phyloP scores from a whole-genome alignment of 495 filamentous ascomycete species.

The Lophiotrema nucula region DNA sequence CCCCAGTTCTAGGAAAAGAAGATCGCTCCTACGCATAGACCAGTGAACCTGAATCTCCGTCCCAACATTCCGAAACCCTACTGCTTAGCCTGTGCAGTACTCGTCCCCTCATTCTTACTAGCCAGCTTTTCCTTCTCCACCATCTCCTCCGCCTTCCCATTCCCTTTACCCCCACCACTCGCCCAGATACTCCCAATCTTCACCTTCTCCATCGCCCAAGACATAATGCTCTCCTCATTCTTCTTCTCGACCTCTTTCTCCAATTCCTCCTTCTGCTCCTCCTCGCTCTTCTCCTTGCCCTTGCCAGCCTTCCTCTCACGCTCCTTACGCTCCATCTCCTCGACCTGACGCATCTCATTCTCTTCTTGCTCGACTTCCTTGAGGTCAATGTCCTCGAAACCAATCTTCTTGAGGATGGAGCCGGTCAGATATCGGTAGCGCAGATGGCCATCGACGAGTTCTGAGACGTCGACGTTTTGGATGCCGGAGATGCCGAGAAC shows the following conservation, averaged over 20 bases:
- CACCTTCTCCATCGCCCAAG: constrained; percentile 34
- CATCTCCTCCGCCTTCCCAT: constrained; percentile 24
- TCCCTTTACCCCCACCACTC: constrained; percentile 5
- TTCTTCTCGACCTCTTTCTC: constrained; percentile 41
- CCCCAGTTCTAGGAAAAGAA: too few species aligned
- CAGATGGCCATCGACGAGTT: constrained; percentile 69
- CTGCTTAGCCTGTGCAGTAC: too few species aligned
- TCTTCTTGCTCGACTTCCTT: constrained; percentile 60
- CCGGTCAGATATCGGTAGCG: constrained; percentile 69
- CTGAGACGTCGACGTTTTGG: constrained; percentile 73
- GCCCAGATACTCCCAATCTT: constrained; percentile 19
- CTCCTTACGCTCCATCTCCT: constrained; percentile 57
- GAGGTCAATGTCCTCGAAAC: constrained; percentile 62
- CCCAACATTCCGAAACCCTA: too few species aligned
- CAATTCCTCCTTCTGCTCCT: constrained; percentile 36
- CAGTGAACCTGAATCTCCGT: too few species aligned
- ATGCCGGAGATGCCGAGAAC: constrained; percentile 65
- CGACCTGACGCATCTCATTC: constrained; percentile 53
- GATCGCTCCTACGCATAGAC: too few species aligned
- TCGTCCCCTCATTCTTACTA: not conserved
- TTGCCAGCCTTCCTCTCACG: constrained; percentile 50
- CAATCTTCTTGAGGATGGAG: constrained; percentile 64
- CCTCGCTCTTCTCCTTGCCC: constrained; percentile 44
- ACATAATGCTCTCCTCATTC: constrained; percentile 29
- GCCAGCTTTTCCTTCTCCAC: constrained; percentile 25